Evolutionary conservation across 345 rosid species (phyloP).

Genomic region (Hypericum perforatum): DNA sequence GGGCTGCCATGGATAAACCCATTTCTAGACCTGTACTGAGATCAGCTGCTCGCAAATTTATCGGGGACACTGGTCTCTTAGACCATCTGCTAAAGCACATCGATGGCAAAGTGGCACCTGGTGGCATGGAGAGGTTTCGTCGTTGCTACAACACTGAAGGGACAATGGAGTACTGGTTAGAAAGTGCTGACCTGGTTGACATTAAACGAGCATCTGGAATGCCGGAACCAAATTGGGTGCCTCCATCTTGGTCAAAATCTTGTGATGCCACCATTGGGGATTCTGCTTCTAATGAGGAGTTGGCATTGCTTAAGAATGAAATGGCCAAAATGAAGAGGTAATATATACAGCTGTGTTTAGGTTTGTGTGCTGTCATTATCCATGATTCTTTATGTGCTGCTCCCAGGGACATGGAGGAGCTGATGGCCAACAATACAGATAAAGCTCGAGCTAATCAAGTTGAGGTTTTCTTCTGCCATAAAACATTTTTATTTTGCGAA

Average conservation of each 20-base stretch:
- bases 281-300: constrained; percentile 30
- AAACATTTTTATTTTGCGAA: too few relatives aligned
- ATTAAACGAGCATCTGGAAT: constrained; percentile 55
- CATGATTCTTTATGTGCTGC: background rate
- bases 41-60: constrained; percentile 48
- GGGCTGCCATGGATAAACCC: constrained; percentile 60
- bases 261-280: constrained; percentile 28
- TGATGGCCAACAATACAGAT: constrained; percentile 37
- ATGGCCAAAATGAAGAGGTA: constrained; percentile 51
- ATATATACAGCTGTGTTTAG: background rate
- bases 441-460: constrained; percentile 32
- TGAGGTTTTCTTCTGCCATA: constrained; percentile 30
- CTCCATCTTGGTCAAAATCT: constrained; percentile 50
- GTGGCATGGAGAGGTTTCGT: constrained; percentile 69
- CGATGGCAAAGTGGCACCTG: constrained; percentile 80
- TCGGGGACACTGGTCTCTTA: constrained; percentile 91
- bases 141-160: constrained; percentile 82
- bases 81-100: constrained; percentile 90
- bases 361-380: too few relatives aligned
- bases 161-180: constrained; percentile 84
- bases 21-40: constrained; percentile 51
- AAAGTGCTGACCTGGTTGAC: constrained; percentile 62
- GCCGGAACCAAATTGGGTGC: constrained; percentile 48
- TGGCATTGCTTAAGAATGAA: constrained; percentile 45
- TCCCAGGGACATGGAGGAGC: constrained; percentile 48